Evolutionary conservation across 2,329 filamentous ascomycete genomes (phyloP).

Genomic region (Huntiella moniliformis): DNA sequence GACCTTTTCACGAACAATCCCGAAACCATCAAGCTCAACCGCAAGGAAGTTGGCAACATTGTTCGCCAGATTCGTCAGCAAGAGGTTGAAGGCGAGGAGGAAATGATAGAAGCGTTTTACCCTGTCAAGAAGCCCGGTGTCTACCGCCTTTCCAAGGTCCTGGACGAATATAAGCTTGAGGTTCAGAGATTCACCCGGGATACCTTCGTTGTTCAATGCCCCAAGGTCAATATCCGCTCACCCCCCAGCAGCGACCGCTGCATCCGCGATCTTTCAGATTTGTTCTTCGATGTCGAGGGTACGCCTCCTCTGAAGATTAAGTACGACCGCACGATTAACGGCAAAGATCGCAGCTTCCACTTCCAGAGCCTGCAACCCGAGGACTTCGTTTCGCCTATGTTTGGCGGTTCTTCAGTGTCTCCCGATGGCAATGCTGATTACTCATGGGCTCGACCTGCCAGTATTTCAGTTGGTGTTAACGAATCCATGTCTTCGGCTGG

Average conservation of each 20-base stretch:
- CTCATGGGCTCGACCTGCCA: conserved; percentile 62
- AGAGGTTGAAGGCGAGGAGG: conserved; percentile 39
- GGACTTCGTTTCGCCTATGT: conserved; percentile 58
- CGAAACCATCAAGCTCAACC: conserved; percentile 59
- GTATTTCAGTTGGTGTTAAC: conserved; percentile 65
- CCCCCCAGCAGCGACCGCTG: conserved; percentile 51
- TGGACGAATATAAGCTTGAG: conserved; percentile 88
- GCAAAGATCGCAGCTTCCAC: conserved; percentile 64
- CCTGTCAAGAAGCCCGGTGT: conserved; percentile 70
- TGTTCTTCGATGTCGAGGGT: conserved; percentile 67
- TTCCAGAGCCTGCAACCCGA: conserved; percentile 91
- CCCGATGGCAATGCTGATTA: conserved; percentile 39
- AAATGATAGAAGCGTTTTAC: conserved; percentile 51
- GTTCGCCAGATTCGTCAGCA: conserved; percentile 49
- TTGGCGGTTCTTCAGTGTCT: conserved; percentile 41
- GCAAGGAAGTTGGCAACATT: conserved; percentile 56
- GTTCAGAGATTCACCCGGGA: conserved; percentile 60
- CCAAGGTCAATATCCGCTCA: conserved; percentile 53
- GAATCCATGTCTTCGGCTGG: conserved; percentile 69
- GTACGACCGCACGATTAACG: conserved; percentile 77
- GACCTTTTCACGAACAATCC: conserved; percentile 67
- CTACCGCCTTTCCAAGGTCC: conserved; percentile 66
- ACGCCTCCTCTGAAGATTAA: conserved; percentile 83
- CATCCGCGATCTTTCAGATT: conserved; percentile 69
- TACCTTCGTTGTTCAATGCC: conserved; percentile 72